Base-by-base conservation (phyloP, 2,329 filamentous ascomycete genomes). In the Aspergillus sp. region DNA sequence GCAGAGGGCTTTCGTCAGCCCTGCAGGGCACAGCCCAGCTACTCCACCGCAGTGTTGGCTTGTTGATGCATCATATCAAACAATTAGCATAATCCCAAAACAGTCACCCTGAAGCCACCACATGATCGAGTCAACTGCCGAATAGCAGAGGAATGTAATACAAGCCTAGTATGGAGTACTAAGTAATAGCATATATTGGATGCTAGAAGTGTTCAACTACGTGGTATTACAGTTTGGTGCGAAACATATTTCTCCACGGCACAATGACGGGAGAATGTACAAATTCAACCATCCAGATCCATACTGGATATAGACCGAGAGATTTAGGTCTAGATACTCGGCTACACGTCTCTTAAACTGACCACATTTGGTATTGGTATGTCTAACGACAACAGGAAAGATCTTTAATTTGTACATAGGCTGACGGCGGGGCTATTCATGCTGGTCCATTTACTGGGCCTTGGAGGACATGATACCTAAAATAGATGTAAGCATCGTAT, bases 401-500 rank as follows among this genome's bases (percentile, higher is more conserved):
- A 69, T 68, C 70, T 67, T 68, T 72, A 70, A 76, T 77, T 76
- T 77, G 70, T 76, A 77, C 75, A 77, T 68, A 73, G 71, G 69
- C 67, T 67, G 67, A 71, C 63, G 66, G 68, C 66, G 65, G 69
- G 59, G 65, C 67, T 64, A 71, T 67, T 66, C 66, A 72, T 66
- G 54, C 63, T 60, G 59, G 62, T 68, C 69, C 72, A 70, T 71
- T 71, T 75, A 76, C 71, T 75, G 71, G 63, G 73, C 67, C 71
- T 77, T 77, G 67, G 75, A 60, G 53, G 75, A 61, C 72, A 77
- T 73, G 68, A 77, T 77, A 62, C 74, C 75, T 77, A 38, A 19
- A 42, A 3, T 21, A 30, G 1, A 30, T 23, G 39, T 57, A 52
- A 57, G 55, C 13, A 19, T 23, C 10, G 19, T 5, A n/a, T 21